Base-by-base conservation (phyloP, 139 green algal species). In the Chlorella sp. region DNA sequence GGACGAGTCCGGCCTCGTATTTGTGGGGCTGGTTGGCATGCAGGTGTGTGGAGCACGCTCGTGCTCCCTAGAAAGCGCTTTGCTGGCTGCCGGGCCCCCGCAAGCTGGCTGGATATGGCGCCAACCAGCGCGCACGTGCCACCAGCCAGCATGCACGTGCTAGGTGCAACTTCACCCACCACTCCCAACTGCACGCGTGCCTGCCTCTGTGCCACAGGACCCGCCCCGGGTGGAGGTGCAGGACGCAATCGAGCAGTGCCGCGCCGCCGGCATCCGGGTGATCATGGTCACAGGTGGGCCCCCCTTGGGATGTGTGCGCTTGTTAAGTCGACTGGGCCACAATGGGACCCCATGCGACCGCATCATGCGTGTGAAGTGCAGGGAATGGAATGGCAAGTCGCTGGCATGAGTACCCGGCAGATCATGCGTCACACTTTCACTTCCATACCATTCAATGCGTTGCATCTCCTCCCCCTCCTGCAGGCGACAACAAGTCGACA, bases 11-110 rank as follows among this genome's bases (percentile, higher is more conserved):
- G 88, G 78, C 2, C 87, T 98, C 26, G 87, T 76, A 0, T 92
- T 96, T 75, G 74, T 98, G 26, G 96, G 94, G 2, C 44, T 99
- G 72, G 94, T 96, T 56, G 96, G 92, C 40, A 95, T 98, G 90
- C 77, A 83, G 77, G 77, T 83, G 60, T 1, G 75, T 73, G 62
- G 16, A 4, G 19, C 58, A 17, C 58, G 58, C 58, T 32, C 58
- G 32, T 32, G 19, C 58, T 22, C 58, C 58, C 14, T 67, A 32
- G 58, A n/a, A n/a, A n/a, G n/a, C n/a, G n/a, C n/a, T n/a, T n/a
- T n/a, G n/a, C n/a, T n/a, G n/a, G n/a, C n/a, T n/a, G n/a, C n/a
- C n/a, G n/a, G n/a, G n/a, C n/a, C n/a, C n/a, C n/a, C n/a, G n/a
- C n/a, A n/a, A n/a, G n/a, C n/a, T n/a, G n/a, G n/a, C n/a, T n/a